These are phyloP conservation scores for Aspergillus conjunctus DNA, from an alignment of 495 filamentous ascomycete species.

Conservation along the genomic window DNA sequence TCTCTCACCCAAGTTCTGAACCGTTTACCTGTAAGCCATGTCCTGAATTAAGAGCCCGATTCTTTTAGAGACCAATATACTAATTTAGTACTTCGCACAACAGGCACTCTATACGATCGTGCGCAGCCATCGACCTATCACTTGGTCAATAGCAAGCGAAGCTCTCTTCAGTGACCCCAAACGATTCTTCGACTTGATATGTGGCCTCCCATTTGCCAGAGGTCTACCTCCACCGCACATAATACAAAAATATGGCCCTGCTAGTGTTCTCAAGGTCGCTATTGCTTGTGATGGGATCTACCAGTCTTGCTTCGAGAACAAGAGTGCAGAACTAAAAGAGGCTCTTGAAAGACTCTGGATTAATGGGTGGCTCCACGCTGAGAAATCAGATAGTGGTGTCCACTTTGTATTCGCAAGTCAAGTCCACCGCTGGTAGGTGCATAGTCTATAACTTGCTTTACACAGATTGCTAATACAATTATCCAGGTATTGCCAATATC, in stretches of 20 bases:
- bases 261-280: conserved; percentile 23
- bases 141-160: conserved; percentile 19
- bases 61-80: conserved; percentile 16
- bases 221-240: conserved; percentile 21
- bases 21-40: conserved; percentile 21
- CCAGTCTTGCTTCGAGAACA: conserved; percentile 19
- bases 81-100: conserved; percentile 21
- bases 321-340: conserved; percentile 17
- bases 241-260: conserved; percentile 14
- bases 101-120: conserved; percentile 13
- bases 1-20: conserved; percentile 19
- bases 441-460: conserved; percentile 22
- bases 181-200: conserved; percentile 15
- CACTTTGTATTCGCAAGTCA: conserved; percentile 27
- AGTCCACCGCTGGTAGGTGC: conserved; percentile 27
- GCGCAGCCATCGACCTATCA: conserved; percentile 17
- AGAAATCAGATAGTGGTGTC: conserved; percentile 17
- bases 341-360: conserved; percentile 23
- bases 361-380: conserved; percentile 31
- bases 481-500: conserved; percentile 24
- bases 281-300: conserved; percentile 25
- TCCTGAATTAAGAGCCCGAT: conserved; percentile 13
- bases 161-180: conserved; percentile 19
- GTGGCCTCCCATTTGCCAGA: conserved; percentile 18
- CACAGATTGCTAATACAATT: conserved; percentile 19